A percentile compares a stretch with the other conserved stretches of the same genome.
These are phyloP conservation scores for Candida corydali DNA, from an alignment of 805 yeast species.

Conservation along the genomic window DNA sequence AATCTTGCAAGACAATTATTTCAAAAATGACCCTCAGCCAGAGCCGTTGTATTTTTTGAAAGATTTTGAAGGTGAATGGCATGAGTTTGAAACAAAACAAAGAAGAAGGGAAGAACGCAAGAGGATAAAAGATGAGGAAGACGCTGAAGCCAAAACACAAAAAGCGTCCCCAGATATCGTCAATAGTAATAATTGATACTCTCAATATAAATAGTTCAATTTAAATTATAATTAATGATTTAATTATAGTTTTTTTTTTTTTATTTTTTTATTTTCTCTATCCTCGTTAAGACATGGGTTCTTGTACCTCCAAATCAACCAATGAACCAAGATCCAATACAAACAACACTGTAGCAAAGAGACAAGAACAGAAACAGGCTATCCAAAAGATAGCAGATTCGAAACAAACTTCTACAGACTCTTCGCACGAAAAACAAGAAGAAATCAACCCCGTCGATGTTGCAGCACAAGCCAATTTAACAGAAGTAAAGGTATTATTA, in stretches of 20 bases:
- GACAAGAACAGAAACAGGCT: conserved; percentile 16
- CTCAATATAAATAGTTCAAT: too few species aligned
- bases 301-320: conserved; percentile 17
- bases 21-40: conserved; percentile 62
- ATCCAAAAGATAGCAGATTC: conserved; percentile 3
- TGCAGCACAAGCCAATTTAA: conserved; percentile 9
- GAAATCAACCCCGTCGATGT: conserved; percentile 10
- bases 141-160: conserved; percentile 10
- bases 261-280: background rate
- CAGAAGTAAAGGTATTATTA: conserved; percentile 67
- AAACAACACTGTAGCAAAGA: conserved; percentile 11
- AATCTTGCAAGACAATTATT: conserved; percentile 68
- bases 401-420: conserved; percentile 3
- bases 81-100: conserved; percentile 91
- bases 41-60: conserved; percentile 54
- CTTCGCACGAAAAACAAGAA: conserved; percentile 7
- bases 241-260: background rate
- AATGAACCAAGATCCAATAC: conserved; percentile 1
- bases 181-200: too few species aligned
- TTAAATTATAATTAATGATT: too few species aligned
- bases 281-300: conserved; percentile 15
- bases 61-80: conserved; percentile 84
- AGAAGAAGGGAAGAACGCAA: conserved; percentile 52
- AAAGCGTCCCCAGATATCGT: background rate
- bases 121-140: conserved; percentile 29